phyloP scores from a whole-genome alignment of 139 green algal species.

The Chlamydomonas applanata region DNA sequence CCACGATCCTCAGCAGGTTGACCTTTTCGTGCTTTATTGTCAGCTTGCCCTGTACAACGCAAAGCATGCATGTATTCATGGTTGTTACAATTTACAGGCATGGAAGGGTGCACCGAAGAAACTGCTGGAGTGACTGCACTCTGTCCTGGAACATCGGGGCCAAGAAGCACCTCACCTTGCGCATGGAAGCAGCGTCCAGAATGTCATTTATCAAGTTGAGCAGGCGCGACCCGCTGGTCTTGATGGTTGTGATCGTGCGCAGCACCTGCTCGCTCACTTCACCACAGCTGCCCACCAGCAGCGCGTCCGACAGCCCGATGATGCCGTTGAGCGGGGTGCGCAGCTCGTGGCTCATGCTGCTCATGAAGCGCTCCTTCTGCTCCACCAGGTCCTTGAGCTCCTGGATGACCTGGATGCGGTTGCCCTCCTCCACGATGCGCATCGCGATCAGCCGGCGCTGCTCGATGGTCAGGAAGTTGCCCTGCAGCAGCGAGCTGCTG shows the following conservation, averaged over 20 bases:
- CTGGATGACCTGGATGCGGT: conserved; percentile 41
- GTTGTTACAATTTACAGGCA: too few relatives aligned
- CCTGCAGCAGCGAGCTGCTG: conserved; percentile 27
- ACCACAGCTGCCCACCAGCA: conserved; percentile 40
- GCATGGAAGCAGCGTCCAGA: conserved; percentile 45
- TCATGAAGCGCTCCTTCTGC: conserved; percentile 68
- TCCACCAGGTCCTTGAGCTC: conserved; percentile 53
- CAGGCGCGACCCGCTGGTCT: conserved; percentile 40
- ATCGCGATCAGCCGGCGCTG: conserved; percentile 45
- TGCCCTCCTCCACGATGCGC: conserved; percentile 43
- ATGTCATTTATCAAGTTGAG: conserved; percentile 59
- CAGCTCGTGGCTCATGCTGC: conserved; percentile 55
- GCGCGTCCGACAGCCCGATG: conserved; percentile 52
- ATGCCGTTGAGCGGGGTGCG: conserved; percentile 65
- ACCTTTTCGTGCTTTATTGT: conserved; percentile 52
- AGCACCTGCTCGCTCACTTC: conserved; percentile 24
- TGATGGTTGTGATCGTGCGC: conserved; percentile 48
- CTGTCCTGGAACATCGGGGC: background rate
- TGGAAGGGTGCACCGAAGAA: background rate
- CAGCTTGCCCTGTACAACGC: conserved; percentile 36
- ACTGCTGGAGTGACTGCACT: background rate
- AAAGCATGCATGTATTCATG: too few relatives aligned
- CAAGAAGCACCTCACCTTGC: conserved; percentile 20
- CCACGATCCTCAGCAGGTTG: conserved; percentile 44
- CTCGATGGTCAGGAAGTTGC: conserved; percentile 56